Conservation (phyloP, 1,139 yeast genomes). For the Yamadazyma taylorii region DNA sequence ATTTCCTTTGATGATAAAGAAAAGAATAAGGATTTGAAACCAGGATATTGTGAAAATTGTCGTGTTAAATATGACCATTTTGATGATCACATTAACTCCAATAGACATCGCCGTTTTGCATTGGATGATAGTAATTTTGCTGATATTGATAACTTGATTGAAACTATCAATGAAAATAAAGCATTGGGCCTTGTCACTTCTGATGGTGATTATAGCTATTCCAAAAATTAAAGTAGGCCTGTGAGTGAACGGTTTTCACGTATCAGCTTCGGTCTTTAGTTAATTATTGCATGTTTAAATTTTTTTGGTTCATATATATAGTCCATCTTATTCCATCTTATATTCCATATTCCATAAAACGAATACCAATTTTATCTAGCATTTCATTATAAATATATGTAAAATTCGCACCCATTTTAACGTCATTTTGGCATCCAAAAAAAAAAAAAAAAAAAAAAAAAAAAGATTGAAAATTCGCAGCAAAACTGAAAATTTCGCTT, state of each 20-base stretch:
- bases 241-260: too few species aligned
- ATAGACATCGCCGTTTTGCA: conserved; percentile 82
- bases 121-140: conserved; percentile 66
- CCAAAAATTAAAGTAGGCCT: conserved; percentile 8
- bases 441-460: too few species aligned
- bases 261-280: too few species aligned
- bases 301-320: too few species aligned
- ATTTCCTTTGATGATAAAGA: conserved; percentile 51
- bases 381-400: background rate
- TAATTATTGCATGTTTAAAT: background rate
- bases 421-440: too few species aligned
- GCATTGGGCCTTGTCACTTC: conserved; percentile 43
- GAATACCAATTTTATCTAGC: background rate
- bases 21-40: conserved; percentile 35
- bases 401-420: background rate
- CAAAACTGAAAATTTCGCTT: background rate
- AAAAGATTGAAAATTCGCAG: conserved; percentile 6
- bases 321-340: too few species aligned
- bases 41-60: conserved; percentile 94
- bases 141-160: conserved; percentile 72
- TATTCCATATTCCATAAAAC: background rate
- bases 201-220: conserved; percentile 42
- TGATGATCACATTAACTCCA: conserved; percentile 69
- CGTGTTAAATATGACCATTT: conserved; percentile 80
- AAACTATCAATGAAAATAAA: conserved; percentile 44